Evolutionary conservation across 306 rosid species (phyloP).

Genomic region (Sindora glabra): DNA sequence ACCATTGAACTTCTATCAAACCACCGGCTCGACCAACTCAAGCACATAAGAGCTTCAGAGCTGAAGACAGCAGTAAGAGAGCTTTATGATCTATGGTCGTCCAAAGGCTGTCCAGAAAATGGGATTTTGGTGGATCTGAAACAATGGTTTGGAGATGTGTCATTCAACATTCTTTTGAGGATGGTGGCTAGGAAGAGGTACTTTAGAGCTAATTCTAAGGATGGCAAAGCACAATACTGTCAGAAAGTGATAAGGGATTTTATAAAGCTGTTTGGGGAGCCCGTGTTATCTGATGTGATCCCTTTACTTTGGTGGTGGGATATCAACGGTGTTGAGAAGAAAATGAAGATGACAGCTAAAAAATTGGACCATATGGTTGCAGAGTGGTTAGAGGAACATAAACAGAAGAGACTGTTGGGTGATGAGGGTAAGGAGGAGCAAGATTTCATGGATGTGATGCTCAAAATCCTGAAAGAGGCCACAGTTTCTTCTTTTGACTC

Average conservation of each 20-base stretch:
- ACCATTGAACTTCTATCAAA: constrained; percentile 28
- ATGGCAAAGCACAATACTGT: neutral
- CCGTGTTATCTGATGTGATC: constrained; percentile 10
- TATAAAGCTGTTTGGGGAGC: neutral
- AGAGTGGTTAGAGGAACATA: constrained; percentile 26
- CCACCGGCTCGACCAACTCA: constrained; percentile 14
- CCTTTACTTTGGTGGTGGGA: constrained; percentile 20
- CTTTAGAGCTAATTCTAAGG: neutral
- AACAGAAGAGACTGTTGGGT: neutral
- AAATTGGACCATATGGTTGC: neutral
- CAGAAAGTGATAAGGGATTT: constrained; percentile 13
- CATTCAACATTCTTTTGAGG: constrained; percentile 2
- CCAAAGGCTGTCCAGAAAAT: constrained; percentile 8
- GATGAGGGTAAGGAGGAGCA: neutral
- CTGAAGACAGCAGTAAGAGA: constrained; percentile 13
- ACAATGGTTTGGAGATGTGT: constrained; percentile 21
- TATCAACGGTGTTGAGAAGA: constrained; percentile 2
- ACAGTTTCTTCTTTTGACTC: neutral
- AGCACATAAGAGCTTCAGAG: constrained; percentile 8
- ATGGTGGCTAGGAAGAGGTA: constrained; percentile 7
- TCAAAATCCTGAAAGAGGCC: neutral
- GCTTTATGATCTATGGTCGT: neutral
- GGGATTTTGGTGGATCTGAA: constrained; percentile 24
- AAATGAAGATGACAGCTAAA: constrained; percentile 20
- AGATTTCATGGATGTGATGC: constrained; percentile 22